A percentile compares a stretch with the other conserved stretches of the same genome.
Evolutionary conservation across 768 basidiomycete species (phyloP).

Genomic region (Gloeophyllum trabeum): DNA sequence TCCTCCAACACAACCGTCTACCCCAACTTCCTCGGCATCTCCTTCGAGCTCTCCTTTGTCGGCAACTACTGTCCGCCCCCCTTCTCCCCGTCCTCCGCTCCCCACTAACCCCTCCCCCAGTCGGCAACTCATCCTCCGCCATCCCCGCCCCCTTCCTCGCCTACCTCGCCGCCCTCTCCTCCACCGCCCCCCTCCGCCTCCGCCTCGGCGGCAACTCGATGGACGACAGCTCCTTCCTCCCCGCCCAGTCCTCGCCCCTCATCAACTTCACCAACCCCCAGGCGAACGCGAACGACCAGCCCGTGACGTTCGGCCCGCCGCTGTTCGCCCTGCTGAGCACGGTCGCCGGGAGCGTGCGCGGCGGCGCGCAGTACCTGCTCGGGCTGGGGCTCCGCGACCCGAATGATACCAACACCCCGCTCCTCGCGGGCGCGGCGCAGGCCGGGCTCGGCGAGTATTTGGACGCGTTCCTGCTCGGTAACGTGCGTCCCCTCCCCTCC

Average conservation of each 20-base stretch:
- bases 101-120: conserved; percentile 15
- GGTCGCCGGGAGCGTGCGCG: conserved; percentile 17
- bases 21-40: conserved; percentile 53
- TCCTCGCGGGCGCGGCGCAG: conserved; percentile 22
- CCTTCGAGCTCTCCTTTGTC: conserved; percentile 52
- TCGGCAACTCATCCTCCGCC: conserved; percentile 37
- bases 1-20: conserved; percentile 27
- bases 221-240: conserved; percentile 31
- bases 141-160: conserved; percentile 46
- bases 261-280: conserved; percentile 22
- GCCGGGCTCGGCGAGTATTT: conserved; percentile 25
- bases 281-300: conserved; percentile 31
- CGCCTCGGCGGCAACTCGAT: conserved; percentile 39
- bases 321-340: conserved; percentile 35
- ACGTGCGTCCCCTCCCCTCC: conserved; percentile 21
- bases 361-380: conserved; percentile 20
- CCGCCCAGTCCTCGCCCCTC: conserved; percentile 28
- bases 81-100: background rate
- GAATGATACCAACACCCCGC: conserved; percentile 21
- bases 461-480: conserved; percentile 37
- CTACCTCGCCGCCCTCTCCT: conserved; percentile 40
- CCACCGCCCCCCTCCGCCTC: conserved; percentile 28
- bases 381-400: conserved; percentile 31
- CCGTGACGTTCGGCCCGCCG: conserved; percentile 33
- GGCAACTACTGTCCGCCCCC: conserved; percentile 37